phyloP scores from a whole-genome alignment of 2,329 filamentous ascomycete species.

The Emmonsiellopsis sp. region DNA sequence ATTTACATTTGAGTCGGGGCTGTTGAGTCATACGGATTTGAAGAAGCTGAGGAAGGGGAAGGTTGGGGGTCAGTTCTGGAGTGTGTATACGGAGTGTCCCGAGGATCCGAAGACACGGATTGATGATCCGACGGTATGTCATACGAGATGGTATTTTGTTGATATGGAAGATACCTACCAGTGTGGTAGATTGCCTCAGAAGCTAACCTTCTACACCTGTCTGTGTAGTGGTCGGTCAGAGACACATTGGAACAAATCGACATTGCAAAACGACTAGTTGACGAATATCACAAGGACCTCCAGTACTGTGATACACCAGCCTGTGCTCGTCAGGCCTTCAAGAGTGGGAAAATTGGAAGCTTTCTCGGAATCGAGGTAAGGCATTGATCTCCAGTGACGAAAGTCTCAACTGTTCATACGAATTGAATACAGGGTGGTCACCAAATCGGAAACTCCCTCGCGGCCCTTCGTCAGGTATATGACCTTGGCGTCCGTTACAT shows the following conservation, averaged over 20 bases:
- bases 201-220: neutral
- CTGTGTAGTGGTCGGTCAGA: conserved; percentile 12
- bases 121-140: conserved; percentile 15
- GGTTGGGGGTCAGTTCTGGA: conserved; percentile 25
- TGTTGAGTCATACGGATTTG: conserved; percentile 22
- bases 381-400: neutral
- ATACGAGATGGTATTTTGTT: neutral
- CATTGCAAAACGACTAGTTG: conserved; percentile 16
- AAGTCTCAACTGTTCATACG: neutral
- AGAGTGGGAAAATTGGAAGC: conserved; percentile 14
- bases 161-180: neutral
- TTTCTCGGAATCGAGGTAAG: conserved; percentile 18
- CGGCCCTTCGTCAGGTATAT: conserved; percentile 9
- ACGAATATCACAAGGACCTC: conserved; percentile 15
- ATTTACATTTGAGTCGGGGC: conserved; percentile 13
- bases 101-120: conserved; percentile 7
- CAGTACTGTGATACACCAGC: conserved; percentile 14
- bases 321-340: conserved; percentile 16
- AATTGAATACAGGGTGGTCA: conserved; percentile 16
- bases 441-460: conserved; percentile 19
- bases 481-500: conserved; percentile 17
- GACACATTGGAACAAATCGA: conserved; percentile 23
- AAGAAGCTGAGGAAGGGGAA: conserved; percentile 17
- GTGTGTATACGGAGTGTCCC: conserved; percentile 20
- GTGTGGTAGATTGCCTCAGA: neutral